These are phyloP conservation scores for Ampelocalamus luodianensis DNA, from an alignment of 176 grass and related monocot species.

Conservation along the genomic window DNA sequence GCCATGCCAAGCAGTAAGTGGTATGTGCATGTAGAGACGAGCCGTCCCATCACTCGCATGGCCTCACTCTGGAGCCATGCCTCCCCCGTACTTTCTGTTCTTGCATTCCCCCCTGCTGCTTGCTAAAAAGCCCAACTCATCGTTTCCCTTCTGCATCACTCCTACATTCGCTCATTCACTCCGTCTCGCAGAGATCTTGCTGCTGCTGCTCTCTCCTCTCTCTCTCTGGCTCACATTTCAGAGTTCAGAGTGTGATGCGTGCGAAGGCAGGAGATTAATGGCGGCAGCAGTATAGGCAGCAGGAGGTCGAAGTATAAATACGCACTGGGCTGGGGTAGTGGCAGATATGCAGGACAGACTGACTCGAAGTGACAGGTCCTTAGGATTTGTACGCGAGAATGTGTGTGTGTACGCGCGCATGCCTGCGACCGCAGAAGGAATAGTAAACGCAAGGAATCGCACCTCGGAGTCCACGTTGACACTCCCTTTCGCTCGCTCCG, in stretches of 20 bases:
- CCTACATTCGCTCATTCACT: conserved; percentile 1
- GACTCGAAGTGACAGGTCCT: conserved; percentile 53
- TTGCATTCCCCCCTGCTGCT: not conserved
- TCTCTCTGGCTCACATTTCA: not conserved
- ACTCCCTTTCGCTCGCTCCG: not conserved
- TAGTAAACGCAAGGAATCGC: conserved; percentile 9
- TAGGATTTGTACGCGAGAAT: conserved; percentile 38
- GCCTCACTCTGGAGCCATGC: not conserved
- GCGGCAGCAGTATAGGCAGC: not conserved
- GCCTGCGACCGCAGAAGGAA: not conserved
- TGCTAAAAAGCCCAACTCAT: not conserved
- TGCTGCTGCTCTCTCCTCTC: conserved; percentile 3
- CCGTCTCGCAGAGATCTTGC: not conserved
- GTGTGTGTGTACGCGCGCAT: conserved; percentile 23
- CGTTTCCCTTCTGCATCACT: not conserved
- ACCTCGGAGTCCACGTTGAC: conserved; percentile 49
- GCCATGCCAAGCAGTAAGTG: not conserved
- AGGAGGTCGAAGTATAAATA: not conserved
- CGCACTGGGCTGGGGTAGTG: not conserved
- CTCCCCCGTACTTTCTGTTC: conserved; percentile 36
- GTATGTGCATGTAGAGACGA: conserved; percentile 37
- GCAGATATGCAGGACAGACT: not conserved
- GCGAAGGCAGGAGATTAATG: conserved; percentile 1
- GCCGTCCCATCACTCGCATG: conserved; percentile 39
- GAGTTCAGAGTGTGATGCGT: not conserved